These are phyloP conservation scores for Solanum hybrid DNA, from an alignment of 305 asterid species.

Conservation along the genomic window DNA sequence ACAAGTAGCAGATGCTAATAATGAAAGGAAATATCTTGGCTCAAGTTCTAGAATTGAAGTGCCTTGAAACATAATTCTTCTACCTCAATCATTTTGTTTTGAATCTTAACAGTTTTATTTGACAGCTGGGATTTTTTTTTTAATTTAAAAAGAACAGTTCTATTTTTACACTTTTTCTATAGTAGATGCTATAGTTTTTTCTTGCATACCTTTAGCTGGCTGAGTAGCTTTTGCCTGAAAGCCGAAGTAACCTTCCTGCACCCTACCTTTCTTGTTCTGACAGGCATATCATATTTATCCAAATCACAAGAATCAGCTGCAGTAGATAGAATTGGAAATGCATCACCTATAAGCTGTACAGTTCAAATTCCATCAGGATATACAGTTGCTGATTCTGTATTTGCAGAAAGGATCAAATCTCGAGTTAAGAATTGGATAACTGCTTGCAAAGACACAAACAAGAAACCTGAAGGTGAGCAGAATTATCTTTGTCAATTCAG, in stretches of 20 bases:
- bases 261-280: constrained; percentile 6
- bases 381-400: constrained; percentile 82
- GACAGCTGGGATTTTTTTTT: background rate
- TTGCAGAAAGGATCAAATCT: constrained; percentile 54
- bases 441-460: constrained; percentile 36
- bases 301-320: constrained; percentile 69
- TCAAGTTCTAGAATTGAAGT: background rate
- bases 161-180: background rate
- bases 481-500: background rate
- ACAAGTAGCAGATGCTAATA: background rate
- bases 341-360: constrained; percentile 13
- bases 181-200: background rate
- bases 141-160: background rate
- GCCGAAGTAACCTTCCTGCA: background rate
- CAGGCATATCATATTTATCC: constrained; percentile 90
- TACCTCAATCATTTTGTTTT: background rate
- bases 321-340: constrained; percentile 36
- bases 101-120: background rate
- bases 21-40: background rate
- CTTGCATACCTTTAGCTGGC: background rate
- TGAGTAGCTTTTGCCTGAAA: background rate
- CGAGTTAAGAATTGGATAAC: constrained; percentile 68
- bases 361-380: constrained; percentile 29
- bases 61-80: background rate
- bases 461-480: constrained; percentile 53